Percentiles rank a stretch among this genome's conserved stretches.
phyloP scores from a whole-genome alignment of 805 yeast species.

The Zygosaccharomyces pseudorouxii region DNA sequence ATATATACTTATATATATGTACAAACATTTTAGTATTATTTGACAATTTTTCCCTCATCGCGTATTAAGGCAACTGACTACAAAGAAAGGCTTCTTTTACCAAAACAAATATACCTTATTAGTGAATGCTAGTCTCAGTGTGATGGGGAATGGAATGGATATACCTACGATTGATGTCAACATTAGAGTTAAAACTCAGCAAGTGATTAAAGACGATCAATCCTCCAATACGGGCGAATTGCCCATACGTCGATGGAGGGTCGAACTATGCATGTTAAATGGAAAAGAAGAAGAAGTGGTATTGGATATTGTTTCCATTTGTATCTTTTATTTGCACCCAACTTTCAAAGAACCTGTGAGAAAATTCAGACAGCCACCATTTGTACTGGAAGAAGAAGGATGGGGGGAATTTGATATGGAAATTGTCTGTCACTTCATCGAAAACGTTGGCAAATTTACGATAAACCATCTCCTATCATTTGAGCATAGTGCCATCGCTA shows the following conservation, averaged over 20 bases:
- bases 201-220: constrained; percentile 69
- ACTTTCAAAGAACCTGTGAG: constrained; percentile 83
- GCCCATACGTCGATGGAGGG: constrained; percentile 89
- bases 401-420: constrained; percentile 97
- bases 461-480: constrained; percentile 83
- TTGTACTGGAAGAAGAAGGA: constrained; percentile 80
- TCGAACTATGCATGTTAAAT: constrained; percentile 68
- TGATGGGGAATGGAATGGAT: constrained; percentile 2
- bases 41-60: background rate
- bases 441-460: constrained; percentile 77
- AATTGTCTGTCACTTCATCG: constrained; percentile 64
- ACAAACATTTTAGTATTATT: background rate
- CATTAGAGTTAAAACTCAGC: constrained; percentile 79
- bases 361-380: constrained; percentile 70
- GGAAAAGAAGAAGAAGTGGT: constrained; percentile 73
- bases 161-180: constrained; percentile 57
- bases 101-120: background rate
- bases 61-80: background rate
- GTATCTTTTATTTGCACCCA: constrained; percentile 86
- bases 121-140: background rate
- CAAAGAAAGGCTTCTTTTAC: background rate
- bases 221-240: constrained; percentile 59
- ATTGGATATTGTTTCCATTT: constrained; percentile 77
- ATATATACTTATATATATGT: background rate
- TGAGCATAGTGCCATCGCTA: constrained; percentile 61